These are phyloP conservation scores for Sporisorium iseilematis-ciliati DNA, from an alignment of 1,284 basidiomycete species.

Conservation along the genomic window DNA sequence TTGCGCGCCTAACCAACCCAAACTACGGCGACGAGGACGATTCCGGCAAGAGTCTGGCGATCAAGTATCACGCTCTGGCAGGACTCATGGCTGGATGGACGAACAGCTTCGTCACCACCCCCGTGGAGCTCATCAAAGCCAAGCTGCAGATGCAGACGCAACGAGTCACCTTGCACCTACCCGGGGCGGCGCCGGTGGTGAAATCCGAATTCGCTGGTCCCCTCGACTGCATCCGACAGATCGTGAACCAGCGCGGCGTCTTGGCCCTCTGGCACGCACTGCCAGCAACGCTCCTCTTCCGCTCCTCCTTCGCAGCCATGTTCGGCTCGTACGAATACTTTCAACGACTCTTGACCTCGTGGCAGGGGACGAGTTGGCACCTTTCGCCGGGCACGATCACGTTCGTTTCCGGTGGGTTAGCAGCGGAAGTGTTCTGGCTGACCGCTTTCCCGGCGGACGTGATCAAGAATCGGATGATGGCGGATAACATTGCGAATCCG, in stretches of 20 bases:
- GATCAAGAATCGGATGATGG: constrained; percentile 74
- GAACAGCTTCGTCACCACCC: constrained; percentile 77
- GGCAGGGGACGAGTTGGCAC: constrained; percentile 69
- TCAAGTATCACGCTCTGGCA: constrained; percentile 72
- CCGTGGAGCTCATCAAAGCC: constrained; percentile 75
- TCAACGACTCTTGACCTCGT: constrained; percentile 36
- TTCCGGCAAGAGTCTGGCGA: constrained; percentile 36
- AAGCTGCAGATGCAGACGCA: constrained; percentile 82
- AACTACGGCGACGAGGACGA: constrained; percentile 22
- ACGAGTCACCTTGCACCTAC: constrained; percentile 69
- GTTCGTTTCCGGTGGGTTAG: constrained; percentile 76
- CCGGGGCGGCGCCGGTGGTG: constrained; percentile 7
- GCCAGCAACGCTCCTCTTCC: constrained; percentile 69
- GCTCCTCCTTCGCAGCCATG: constrained; percentile 65
- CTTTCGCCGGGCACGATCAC: constrained; percentile 77
- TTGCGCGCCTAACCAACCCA: constrained; percentile 30
- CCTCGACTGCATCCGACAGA: constrained; percentile 68
- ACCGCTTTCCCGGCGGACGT: constrained; percentile 82
- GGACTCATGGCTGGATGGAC: constrained; percentile 82
- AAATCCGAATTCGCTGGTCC: constrained; percentile 63
- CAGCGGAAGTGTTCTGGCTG: constrained; percentile 71
- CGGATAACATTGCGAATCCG: constrained; percentile 74
- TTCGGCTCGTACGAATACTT: constrained; percentile 68
- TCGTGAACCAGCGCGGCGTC: constrained; percentile 63
- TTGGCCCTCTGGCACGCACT: constrained; percentile 69